Evolutionary conservation across 2,329 filamentous ascomycete genomes (phyloP).

Genomic region (Monilinia aucupariae): DNA sequence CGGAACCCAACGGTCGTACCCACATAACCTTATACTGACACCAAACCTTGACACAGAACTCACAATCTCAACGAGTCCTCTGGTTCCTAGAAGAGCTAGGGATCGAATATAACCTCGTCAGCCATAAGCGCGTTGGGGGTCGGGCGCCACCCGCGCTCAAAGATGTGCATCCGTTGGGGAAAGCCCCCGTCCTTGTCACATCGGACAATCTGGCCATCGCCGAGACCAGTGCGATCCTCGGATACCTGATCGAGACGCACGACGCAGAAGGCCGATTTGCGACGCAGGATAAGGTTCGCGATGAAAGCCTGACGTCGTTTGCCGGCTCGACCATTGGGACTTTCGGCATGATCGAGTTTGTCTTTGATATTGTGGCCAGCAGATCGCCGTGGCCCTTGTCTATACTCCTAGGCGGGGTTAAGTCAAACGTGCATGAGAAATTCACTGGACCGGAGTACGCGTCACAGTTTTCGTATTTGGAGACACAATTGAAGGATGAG

Average conservation of each 20-base stretch:
- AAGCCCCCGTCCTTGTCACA: constrained; percentile 64
- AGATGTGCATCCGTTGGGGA: constrained; percentile 75
- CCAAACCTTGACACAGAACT: constrained; percentile 43
- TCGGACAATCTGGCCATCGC: constrained; percentile 28
- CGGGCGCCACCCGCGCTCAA: constrained; percentile 65
- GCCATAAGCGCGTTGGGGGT: constrained; percentile 40
- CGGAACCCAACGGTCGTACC: background rate
- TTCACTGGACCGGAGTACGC: constrained; percentile 27
- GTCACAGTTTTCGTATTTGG: constrained; percentile 25
- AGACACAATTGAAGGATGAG: constrained; percentile 27
- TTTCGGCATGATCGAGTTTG: constrained; percentile 7
- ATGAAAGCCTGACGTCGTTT: constrained; percentile 30
- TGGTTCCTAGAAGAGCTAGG: constrained; percentile 66
- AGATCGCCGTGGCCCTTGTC: constrained; percentile 29
- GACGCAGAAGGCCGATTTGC: constrained; percentile 32
- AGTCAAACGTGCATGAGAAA: constrained; percentile 20
- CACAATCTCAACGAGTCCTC: constrained; percentile 60
- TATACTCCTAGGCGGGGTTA: constrained; percentile 22
- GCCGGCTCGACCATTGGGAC: constrained; percentile 10
- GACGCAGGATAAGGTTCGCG: constrained; percentile 30
- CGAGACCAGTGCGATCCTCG: constrained; percentile 34
- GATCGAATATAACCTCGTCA: constrained; percentile 71
- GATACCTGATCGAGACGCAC: constrained; percentile 35
- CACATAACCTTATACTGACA: background rate
- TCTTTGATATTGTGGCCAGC: constrained; percentile 7